Percentiles rank a stretch among this genome's conserved stretches.
These are phyloP conservation scores for Solanum sejunctum DNA, from an alignment of 257 asterid species.

Conservation along the genomic window DNA sequence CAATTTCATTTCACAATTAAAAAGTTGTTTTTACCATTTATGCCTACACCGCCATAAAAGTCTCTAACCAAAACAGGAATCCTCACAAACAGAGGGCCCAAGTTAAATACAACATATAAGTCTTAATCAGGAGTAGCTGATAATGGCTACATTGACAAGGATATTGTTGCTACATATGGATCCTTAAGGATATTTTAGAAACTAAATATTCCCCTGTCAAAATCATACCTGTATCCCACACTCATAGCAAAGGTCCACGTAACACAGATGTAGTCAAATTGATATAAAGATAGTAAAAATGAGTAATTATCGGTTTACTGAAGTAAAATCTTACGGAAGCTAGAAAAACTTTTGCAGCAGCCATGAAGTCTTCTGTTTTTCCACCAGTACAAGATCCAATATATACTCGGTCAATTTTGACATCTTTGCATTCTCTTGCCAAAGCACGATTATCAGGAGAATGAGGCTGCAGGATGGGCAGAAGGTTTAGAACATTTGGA, in stretches of 20 bases:
- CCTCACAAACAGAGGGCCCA: background rate
- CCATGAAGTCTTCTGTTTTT: conserved; percentile 96
- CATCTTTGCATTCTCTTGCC: conserved; percentile 97
- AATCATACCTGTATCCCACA: background rate
- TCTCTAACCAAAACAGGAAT: background rate
- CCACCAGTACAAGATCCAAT: conserved; percentile 99
- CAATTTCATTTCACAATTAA: background rate
- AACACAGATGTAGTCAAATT: background rate
- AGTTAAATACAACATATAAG: background rate
- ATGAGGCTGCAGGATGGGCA: conserved; percentile 60
- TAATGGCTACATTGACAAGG: background rate
- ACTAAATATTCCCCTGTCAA: background rate
- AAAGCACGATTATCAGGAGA: conserved; percentile 99
- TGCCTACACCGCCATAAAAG: background rate
- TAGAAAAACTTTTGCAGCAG: conserved; percentile 87
- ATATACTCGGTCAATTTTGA: conserved; percentile 88
- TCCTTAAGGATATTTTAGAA: background rate
- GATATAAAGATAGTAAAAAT: background rate
- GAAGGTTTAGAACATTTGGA: background rate
- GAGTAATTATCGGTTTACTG: background rate
- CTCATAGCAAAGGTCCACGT: background rate
- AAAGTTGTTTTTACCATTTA: background rate
- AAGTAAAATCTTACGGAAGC: conserved; percentile 49
- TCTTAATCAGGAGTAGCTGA: background rate
- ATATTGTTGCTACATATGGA: background rate